Base-by-base conservation (phyloP, 257 asterid genomes). In the Plantago elongata region DNA sequence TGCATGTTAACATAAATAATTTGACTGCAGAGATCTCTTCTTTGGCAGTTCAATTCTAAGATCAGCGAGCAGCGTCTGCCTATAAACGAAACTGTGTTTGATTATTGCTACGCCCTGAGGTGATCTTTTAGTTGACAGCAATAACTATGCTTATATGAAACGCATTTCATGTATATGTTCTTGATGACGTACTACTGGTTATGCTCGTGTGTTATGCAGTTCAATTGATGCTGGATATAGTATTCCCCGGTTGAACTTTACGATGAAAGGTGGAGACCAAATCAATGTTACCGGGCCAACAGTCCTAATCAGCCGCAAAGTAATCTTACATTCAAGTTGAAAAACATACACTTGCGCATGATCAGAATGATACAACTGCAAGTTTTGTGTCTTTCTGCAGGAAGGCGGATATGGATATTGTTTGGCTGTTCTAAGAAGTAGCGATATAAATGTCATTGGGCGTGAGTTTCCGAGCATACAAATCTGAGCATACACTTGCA, bases 381-480 rank as follows among this genome's bases (percentile, higher is more conserved):
- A 22, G 27, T 22, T 22, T 13, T 22, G 15, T 15, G 57, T 29
- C 13, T 29, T 7, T 34, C 4, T 34, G 13, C 30, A 57, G 47
- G 62, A 11, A 11, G 60, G 48, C 4, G 48, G 45, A 30, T 43
- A 5, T 37, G 42, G 16, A 38, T 57, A 22, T 43, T 57, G 62
- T 14, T 57, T 57, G 62, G 22, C 49, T 4, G 15, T 57, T 15
- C 12, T 15, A 9, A 13, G 37, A 57, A 57, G 62, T 8, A 0
- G 37, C 22, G 62, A 57, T 57, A n/a, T 40, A 7, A 57, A 57
- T 29, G 9, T 57, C 29, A 57, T 57, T 57, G 62, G 62, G 38
- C 62, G 62, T 38, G 30, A 57, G 62, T 57, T 37, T 40, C 4
- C 40, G 6, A 10, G 3, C 14, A 38, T 8, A 14, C n/a, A 1